Evolutionary conservation across 2,329 filamentous ascomycete genomes (phyloP).

Genomic region (Delphinella strobiligena): DNA sequence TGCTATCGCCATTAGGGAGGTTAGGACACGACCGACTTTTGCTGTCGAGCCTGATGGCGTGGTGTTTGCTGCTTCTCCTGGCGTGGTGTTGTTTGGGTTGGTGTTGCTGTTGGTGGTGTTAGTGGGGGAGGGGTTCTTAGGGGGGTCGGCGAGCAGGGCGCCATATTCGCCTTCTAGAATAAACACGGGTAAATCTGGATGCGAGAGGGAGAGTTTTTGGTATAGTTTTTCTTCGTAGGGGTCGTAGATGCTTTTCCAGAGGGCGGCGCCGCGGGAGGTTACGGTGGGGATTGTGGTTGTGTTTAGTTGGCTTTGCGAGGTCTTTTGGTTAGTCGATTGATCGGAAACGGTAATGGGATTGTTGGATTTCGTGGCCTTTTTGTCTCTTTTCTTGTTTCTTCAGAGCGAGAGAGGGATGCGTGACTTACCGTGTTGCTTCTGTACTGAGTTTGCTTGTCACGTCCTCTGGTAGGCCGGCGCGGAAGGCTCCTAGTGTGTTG

Average conservation of each 20-base stretch:
- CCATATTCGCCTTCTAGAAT: slow-evolving; percentile 68
- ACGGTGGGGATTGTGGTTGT: slow-evolving; percentile 34
- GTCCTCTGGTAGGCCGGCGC: slow-evolving; percentile 45
- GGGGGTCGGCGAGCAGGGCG: slow-evolving; percentile 58
- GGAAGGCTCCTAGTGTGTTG: slow-evolving; percentile 67
- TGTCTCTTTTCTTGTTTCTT: background rate
- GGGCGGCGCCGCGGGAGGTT: slow-evolving; percentile 44
- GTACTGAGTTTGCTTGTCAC: slow-evolving; percentile 44
- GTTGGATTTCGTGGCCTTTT: slow-evolving; percentile 23
- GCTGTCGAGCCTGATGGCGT: no score
- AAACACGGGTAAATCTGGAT: slow-evolving; percentile 71
- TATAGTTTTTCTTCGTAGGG: slow-evolving; percentile 63
- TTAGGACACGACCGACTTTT: slow-evolving; percentile 57
- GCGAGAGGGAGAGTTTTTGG: slow-evolving; percentile 57
- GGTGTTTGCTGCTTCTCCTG: no score
- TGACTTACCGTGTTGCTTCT: slow-evolving; percentile 38
- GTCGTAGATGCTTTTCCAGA: slow-evolving; percentile 69
- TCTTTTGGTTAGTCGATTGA: no score
- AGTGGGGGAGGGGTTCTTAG: slow-evolving; percentile 17
- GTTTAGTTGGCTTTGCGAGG: slow-evolving; percentile 13
- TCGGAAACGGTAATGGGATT: no score
- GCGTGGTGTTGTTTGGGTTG: background rate
- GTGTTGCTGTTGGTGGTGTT: no score
- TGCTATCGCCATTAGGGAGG: slow-evolving; percentile 60
- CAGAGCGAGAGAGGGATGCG: background rate